Evolutionary conservation across 805 yeast species (phyloP), one percentile per base, ranked within the genome.

Genomic region (Tetrapisispora arboricola): DNA sequence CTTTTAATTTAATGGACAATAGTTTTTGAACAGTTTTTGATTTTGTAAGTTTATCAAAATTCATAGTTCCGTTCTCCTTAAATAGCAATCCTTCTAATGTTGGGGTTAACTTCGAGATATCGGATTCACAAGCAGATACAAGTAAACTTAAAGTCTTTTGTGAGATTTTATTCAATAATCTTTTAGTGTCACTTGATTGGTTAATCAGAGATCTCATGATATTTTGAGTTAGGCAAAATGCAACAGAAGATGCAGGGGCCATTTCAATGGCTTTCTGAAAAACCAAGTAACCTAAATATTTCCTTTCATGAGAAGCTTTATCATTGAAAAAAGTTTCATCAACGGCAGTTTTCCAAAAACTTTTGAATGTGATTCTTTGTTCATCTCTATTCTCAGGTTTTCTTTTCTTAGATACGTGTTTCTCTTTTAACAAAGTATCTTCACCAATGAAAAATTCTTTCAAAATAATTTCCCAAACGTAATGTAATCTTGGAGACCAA

Each of bases 261-360:
- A 45, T 42, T 32, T 59, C 54, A 6, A 79, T 55, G 41, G 77
- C 68, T 39, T 69, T 64, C 32, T 63, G 68, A 45, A 88, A 76
- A 10, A 87, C 72, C 49, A 83, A 83, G 51, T 88, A 76, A 0
- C 96, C 97, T 73, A 85, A 75, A 59, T 72, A 84, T 58, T 88
- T 90, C 43, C 95, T 70, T 58, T 88, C 96, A 25, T 80, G 75
- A 1, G 96, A 86, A 0, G 95, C 70, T 48, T 79, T 76, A 28
- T 75, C 76, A 5, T 84, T 68, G 50, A 90, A 88, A 44, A 84
- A 75, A 4, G 82, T 72, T 51, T 86, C 92, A 55, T 90, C 96
- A 13, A 90, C 73, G 6, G 77, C 78, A 3, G 71, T 66, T 49
- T 76, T 74, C 94, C 95, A 87, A 58, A 90, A 87, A 40, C 84